A percentile compares a stretch with the other conserved stretches of the same genome.
Conservation (phyloP, 495 filamentous ascomycete species). For the Talaromyces nanjingensis region DNA sequence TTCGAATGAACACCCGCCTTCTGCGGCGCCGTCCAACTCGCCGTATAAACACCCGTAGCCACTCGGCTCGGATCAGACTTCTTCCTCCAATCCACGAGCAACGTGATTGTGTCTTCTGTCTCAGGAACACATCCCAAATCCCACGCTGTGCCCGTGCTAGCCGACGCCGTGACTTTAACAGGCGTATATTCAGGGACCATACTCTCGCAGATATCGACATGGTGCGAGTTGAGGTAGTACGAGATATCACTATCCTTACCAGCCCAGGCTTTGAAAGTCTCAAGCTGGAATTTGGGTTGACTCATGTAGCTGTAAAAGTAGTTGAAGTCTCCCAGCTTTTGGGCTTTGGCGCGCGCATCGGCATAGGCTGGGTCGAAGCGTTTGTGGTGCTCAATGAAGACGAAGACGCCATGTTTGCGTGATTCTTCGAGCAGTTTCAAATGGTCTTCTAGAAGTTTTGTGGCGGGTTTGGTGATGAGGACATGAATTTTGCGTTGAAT, state of each 20-base stretch:
- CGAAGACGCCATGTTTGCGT: slow-evolving; percentile 71
- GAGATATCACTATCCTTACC: slow-evolving; percentile 86
- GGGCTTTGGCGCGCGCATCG: slow-evolving; percentile 69
- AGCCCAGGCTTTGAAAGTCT: slow-evolving; percentile 96
- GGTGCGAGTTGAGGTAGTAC: slow-evolving; percentile 93
- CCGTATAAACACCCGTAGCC: slow-evolving; percentile 89
- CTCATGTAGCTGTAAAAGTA: slow-evolving; percentile 98
- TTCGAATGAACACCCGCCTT: slow-evolving; percentile 88
- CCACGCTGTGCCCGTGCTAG: slow-evolving; percentile 62
- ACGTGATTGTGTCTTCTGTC: slow-evolving; percentile 90
- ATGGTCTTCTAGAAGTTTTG: slow-evolving; percentile 75
- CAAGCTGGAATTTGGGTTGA: slow-evolving; percentile 85
- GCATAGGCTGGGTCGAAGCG: slow-evolving; percentile 89
- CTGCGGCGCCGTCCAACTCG: slow-evolving; percentile 90
- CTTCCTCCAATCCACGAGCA: slow-evolving; percentile 82
- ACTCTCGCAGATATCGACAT: slow-evolving; percentile 82
- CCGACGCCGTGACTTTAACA: slow-evolving; percentile 70
- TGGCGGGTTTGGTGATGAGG: slow-evolving; percentile 92
- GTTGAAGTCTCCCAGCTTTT: slow-evolving; percentile 81
- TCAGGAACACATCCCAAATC: slow-evolving; percentile 66
- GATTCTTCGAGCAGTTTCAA: slow-evolving; percentile 63
- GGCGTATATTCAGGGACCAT: slow-evolving; percentile 82
- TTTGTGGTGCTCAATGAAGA: slow-evolving; percentile 96
- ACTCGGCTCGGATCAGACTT: slow-evolving; percentile 55
- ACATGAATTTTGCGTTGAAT: slow-evolving; percentile 83